Conservation (phyloP, 345 rosid genomes). For the Acer campestre region DNA sequence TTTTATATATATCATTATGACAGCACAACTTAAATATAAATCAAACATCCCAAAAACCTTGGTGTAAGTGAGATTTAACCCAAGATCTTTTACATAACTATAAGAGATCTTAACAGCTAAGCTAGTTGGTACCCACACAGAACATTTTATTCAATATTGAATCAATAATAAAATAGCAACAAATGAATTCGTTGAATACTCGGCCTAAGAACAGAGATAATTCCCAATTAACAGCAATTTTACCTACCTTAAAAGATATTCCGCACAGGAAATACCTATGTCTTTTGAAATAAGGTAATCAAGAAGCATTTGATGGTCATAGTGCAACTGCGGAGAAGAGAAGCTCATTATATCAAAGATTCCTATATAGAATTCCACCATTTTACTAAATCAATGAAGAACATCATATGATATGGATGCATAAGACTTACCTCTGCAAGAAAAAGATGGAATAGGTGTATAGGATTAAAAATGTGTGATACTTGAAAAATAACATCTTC, state of each 20-base stretch:
- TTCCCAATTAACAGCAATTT: not conserved
- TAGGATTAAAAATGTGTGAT: slow-evolving; percentile 62
- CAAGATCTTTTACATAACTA: not conserved
- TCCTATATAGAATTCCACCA: not conserved
- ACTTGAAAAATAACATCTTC: slow-evolving; percentile 41
- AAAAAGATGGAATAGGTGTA: slow-evolving; percentile 67
- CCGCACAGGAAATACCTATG: slow-evolving; percentile 69
- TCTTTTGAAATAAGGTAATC: slow-evolving; percentile 92
- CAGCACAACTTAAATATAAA: not conserved
- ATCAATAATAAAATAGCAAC: slow-evolving; percentile 5
- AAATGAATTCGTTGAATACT: slow-evolving; percentile 11
- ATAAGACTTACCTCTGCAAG: slow-evolving; percentile 66
- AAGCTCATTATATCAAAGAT: slow-evolving; percentile 14
- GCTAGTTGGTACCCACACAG: not conserved
- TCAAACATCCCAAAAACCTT: not conserved
- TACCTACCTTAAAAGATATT: slow-evolving; percentile 73
- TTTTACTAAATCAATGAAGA: not conserved
- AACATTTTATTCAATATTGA: not conserved
- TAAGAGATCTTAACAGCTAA: not conserved
- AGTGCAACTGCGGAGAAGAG: slow-evolving; percentile 57
- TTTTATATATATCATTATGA: not conserved
- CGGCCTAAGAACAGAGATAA: not conserved
- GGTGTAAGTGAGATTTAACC: not conserved
- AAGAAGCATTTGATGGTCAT: slow-evolving; percentile 91
- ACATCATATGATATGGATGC: not conserved